Percentiles rank a stretch among this genome's conserved stretches.
Evolutionary conservation across 2,329 filamentous ascomycete species (phyloP).

Genomic region (Ophiocordyceps unilateralis): DNA sequence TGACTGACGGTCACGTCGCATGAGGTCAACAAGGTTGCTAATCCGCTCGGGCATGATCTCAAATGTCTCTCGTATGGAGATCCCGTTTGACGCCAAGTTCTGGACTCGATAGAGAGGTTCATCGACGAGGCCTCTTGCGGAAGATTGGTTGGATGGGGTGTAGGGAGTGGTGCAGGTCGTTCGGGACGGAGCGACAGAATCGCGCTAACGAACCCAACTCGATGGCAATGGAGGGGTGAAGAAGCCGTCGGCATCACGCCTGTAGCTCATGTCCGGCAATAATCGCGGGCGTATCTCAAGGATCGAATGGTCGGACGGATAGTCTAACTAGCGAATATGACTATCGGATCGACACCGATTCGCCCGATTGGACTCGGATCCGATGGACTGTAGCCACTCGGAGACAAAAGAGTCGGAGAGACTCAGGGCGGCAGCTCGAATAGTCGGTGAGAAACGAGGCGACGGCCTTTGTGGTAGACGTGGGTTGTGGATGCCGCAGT

Average conservation of each 20-base stretch:
- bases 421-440: not conserved
- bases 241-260: not conserved
- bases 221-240: not conserved
- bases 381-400: not conserved
- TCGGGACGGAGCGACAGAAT: not conserved
- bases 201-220: not conserved
- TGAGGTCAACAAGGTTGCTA: not conserved
- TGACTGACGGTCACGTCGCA: not conserved
- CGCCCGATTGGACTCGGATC: not conserved
- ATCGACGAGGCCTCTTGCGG: not conserved
- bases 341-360: not conserved
- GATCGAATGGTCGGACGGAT: not conserved
- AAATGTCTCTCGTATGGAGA: not conserved
- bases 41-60: not conserved
- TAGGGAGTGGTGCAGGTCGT: not conserved
- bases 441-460: no score
- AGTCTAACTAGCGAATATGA: not conserved
- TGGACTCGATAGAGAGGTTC: not conserved
- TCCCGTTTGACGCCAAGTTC: not conserved
- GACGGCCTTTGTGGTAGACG: not conserved
- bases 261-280: not conserved
- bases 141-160: no score
- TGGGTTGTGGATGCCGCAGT: not conserved
- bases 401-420: not conserved
- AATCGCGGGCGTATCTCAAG: no score